Evolutionary conservation across 192 early-diverging fungal species (phyloP).

Genomic region (Jimgerdemannia flammicorona): DNA sequence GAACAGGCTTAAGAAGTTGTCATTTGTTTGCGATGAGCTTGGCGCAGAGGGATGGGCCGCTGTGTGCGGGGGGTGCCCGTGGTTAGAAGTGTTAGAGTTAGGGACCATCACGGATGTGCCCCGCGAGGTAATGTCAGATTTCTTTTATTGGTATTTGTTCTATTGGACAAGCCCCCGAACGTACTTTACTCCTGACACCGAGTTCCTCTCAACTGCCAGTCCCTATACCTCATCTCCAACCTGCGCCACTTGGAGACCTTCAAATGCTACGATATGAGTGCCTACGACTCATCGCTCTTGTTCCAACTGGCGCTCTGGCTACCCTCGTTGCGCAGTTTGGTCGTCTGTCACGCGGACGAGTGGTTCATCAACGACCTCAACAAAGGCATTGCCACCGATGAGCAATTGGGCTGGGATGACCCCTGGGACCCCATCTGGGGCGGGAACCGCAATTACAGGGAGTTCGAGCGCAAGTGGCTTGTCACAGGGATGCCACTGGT

Average conservation of each 20-base stretch:
- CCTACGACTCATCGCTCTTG: too few relatives aligned
- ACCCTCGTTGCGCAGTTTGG: too few relatives aligned
- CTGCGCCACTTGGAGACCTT: neutral
- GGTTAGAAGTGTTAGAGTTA: neutral
- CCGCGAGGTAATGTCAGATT: neutral
- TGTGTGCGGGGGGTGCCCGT: neutral
- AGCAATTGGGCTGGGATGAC: too few relatives aligned
- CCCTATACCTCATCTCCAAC: neutral
- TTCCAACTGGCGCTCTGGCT: too few relatives aligned
- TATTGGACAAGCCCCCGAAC: neutral
- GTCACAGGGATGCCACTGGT: too few relatives aligned
- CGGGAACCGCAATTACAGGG: too few relatives aligned
- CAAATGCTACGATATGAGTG: neutral
- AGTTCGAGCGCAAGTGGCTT: too few relatives aligned
- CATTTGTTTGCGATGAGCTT: neutral
- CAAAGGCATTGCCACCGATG: too few relatives aligned
- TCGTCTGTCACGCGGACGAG: too few relatives aligned
- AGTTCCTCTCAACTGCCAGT: neutral
- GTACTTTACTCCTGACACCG: neutral
- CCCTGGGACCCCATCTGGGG: too few relatives aligned
- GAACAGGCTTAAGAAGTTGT: neutral
- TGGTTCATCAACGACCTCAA: too few relatives aligned
- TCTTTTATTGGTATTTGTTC: neutral
- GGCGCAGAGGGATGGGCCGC: neutral
- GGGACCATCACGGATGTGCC: neutral